Evolutionary conservation across 2,329 filamentous ascomycete species (phyloP).

Genomic region (Sphaerulina vaccinii): DNA sequence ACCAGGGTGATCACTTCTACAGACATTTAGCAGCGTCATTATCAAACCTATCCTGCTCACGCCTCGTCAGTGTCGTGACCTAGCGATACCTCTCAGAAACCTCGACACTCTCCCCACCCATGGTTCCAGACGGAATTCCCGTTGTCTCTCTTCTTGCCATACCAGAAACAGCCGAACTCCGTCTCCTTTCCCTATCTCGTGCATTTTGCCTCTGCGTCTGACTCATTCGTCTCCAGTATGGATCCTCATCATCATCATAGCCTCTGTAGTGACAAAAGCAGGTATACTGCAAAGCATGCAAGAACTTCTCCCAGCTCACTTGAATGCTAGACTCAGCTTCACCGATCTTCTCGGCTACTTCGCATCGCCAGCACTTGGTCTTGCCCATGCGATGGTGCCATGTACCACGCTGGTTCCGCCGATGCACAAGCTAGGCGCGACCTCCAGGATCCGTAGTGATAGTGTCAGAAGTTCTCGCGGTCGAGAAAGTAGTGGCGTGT

Average conservation of each 20-base stretch:
- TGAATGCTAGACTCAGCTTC: constrained; percentile 4
- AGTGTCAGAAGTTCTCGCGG: constrained; percentile 1
- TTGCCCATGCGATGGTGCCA: constrained; percentile 31
- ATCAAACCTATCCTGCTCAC: not conserved
- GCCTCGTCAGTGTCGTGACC: not conserved
- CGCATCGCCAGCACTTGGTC: constrained; percentile 33
- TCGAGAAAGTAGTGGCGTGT: constrained; percentile 1
- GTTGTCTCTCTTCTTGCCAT: not conserved
- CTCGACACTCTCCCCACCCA: not conserved
- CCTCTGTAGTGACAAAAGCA: constrained; percentile 32
- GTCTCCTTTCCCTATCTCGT: not conserved
- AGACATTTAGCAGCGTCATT: too few relatives aligned
- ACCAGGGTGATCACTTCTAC: too few relatives aligned
- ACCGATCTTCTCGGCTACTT: constrained; percentile 14
- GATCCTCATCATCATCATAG: constrained; percentile 28
- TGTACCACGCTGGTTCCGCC: constrained; percentile 26
- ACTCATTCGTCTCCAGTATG: constrained; percentile 16
- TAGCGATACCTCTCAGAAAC: not conserved
- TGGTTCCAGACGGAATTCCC: not conserved
- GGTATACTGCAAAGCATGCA: constrained; percentile 26
- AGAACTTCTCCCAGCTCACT: constrained; percentile 18
- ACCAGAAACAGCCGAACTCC: not conserved
- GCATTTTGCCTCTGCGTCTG: constrained; percentile 1
- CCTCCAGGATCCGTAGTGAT: constrained; percentile 9
- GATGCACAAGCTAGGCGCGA: constrained; percentile 26